A percentile compares a stretch with the other conserved stretches of the same genome.
Conservation (phyloP, 169 alveolate species). For the Cryptosporidium andersoni region DNA sequence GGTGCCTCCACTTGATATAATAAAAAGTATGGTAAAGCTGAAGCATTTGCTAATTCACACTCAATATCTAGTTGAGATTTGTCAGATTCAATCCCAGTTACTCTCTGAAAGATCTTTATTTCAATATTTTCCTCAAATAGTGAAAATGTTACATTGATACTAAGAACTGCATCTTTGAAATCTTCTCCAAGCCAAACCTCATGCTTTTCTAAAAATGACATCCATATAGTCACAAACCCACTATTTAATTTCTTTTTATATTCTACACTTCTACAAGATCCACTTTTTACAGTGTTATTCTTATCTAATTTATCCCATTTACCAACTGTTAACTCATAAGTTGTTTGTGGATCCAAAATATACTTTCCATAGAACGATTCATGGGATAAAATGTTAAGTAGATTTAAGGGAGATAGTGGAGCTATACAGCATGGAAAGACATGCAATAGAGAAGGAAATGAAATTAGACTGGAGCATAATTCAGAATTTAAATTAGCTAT, state of each 20-base stretch:
- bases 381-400: conserved; percentile 23
- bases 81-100: background rate
- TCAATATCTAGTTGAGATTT: conserved; percentile 48
- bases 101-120: conserved; percentile 22
- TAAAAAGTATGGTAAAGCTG: conserved; percentile 23
- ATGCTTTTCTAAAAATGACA: conserved; percentile 43
- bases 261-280: conserved; percentile 36
- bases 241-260: conserved; percentile 36
- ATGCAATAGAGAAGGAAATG: conserved; percentile 16
- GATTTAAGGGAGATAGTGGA: conserved; percentile 3
- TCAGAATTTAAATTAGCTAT: background rate
- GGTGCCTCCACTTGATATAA: conserved; percentile 32
- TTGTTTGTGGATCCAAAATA: conserved; percentile 46
- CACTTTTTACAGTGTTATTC: background rate
- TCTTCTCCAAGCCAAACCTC: conserved; percentile 7
- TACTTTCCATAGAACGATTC: conserved; percentile 54
- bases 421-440: conserved; percentile 51
- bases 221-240: conserved; percentile 58
- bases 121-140: conserved; percentile 30
- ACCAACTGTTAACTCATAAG: conserved; percentile 18
- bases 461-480: background rate
- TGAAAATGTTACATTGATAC: conserved; percentile 18
- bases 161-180: conserved; percentile 5
- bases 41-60: conserved; percentile 49
- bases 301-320: conserved; percentile 9